Percentiles rank a stretch among this genome's conserved stretches.
Conservation (phyloP, 2,329 filamentous ascomycete species). For the Fusarium liriodendri region DNA sequence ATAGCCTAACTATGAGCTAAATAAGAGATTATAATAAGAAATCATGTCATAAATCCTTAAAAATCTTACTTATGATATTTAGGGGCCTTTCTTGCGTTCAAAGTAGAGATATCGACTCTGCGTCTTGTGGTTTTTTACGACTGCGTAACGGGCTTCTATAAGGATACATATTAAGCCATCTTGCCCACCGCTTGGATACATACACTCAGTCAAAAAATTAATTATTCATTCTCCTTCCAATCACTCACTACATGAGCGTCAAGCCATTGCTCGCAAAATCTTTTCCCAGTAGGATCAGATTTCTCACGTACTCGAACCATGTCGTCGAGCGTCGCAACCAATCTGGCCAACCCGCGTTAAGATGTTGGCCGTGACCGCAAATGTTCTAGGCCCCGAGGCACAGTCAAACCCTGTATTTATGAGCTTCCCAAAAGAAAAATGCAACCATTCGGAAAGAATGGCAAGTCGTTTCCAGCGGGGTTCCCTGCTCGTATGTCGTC, state of each 20-base stretch:
- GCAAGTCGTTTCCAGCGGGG: background rate
- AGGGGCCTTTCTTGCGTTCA: no score
- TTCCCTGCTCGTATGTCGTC: background rate
- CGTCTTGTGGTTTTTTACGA: no score
- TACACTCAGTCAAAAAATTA: background rate
- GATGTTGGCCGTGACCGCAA: background rate
- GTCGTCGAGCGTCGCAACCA: background rate
- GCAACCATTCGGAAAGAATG: background rate
- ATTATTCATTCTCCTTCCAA: background rate
- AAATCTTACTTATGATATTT: no score
- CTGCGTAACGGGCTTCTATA: no score
- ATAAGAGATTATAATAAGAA: no score
- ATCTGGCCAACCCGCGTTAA: background rate
- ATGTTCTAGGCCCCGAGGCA: background rate
- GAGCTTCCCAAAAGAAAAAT: background rate
- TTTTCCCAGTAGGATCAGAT: background rate
- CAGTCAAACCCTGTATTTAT: background rate
- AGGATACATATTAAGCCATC: background rate
- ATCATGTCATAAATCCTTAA: no score
- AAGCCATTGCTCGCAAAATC: background rate
- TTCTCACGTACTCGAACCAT: background rate
- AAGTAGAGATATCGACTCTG: no score
- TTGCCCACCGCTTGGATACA: background rate
- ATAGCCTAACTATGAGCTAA: no score
- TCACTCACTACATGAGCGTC: background rate